Evolutionary conservation across 371 early-diverging fungal species (phyloP).

Genomic region (Mucor velutinosus): DNA sequence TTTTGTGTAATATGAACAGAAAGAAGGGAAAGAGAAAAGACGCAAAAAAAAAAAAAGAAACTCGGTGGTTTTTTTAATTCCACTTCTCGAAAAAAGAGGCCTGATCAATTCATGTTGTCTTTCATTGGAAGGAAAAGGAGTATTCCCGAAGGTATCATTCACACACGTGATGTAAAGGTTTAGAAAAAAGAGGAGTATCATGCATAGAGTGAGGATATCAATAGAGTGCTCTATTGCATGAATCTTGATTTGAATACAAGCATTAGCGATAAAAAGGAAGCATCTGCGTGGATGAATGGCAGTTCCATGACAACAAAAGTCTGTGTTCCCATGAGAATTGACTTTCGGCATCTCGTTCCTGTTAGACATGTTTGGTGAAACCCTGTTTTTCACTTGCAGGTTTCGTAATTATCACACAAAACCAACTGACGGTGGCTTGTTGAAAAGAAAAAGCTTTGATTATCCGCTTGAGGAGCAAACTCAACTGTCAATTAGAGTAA

Average conservation of each 20-base stretch:
- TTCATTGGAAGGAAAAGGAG: neutral
- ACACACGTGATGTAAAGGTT: neutral
- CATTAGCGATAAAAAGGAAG: neutral
- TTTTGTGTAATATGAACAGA: neutral
- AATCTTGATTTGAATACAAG: neutral
- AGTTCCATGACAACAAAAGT: neutral
- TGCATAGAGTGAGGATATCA: neutral
- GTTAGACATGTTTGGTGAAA: neutral
- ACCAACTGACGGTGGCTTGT: neutral
- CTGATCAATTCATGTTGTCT: constrained; percentile 1
- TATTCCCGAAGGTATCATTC: neutral
- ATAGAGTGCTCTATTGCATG: neutral
- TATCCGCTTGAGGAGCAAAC: neutral
- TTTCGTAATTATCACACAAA: neutral
- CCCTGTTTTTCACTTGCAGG: neutral
- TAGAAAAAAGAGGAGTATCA: neutral
- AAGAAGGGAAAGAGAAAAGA: neutral
- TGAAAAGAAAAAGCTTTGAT: neutral
- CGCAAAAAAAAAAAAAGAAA: neutral
- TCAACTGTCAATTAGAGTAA: neutral
- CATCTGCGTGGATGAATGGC: neutral
- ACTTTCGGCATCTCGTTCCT: neutral
- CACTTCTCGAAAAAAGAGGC: neutral
- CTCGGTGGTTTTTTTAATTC: neutral
- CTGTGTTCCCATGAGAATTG: neutral